These are phyloP conservation scores for Hanseniaspora mollemarum DNA, from an alignment of 805 yeast species.

Conservation along the genomic window DNA sequence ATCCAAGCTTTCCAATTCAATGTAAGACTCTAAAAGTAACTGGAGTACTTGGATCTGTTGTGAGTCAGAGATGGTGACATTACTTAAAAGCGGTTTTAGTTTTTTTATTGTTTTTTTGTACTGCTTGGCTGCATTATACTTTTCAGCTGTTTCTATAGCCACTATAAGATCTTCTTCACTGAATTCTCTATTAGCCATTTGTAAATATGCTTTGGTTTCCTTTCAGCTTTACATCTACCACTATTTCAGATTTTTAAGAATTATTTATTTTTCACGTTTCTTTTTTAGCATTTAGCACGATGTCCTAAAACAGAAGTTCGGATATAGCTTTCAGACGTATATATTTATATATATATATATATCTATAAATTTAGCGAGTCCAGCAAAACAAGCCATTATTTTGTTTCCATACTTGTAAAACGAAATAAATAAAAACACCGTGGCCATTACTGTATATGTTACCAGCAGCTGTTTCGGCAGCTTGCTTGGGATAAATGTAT, in stretches of 20 bases:
- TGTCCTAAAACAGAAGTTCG: neutral
- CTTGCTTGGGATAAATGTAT: slow-evolving; percentile 14
- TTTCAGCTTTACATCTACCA: no score
- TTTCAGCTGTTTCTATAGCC: slow-evolving; percentile 19
- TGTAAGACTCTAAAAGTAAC: slow-evolving; percentile 3
- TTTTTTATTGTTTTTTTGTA: slow-evolving; percentile 24
- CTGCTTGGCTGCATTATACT: slow-evolving; percentile 18
- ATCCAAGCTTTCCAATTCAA: slow-evolving; percentile 6
- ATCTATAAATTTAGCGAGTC: no score
- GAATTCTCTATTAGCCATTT: neutral
- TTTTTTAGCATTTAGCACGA: neutral
- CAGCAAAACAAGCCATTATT: no score
- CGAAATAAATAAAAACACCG: neutral
- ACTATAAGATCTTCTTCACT: slow-evolving; percentile 1
- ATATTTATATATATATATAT: no score
- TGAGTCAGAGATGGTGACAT: neutral
- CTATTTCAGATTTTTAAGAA: no score
- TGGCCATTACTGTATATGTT: slow-evolving; percentile 14
- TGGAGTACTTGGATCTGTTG: neutral
- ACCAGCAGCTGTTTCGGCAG: neutral
- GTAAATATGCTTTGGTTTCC: no score
- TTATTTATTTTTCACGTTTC: neutral
- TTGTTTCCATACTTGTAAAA: no score
- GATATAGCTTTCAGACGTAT: no score
- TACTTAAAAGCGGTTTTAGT: slow-evolving; percentile 20